Evolutionary conservation across 2,329 filamentous ascomycete species (phyloP).

Genomic region (Sclerotinia borealis): DNA sequence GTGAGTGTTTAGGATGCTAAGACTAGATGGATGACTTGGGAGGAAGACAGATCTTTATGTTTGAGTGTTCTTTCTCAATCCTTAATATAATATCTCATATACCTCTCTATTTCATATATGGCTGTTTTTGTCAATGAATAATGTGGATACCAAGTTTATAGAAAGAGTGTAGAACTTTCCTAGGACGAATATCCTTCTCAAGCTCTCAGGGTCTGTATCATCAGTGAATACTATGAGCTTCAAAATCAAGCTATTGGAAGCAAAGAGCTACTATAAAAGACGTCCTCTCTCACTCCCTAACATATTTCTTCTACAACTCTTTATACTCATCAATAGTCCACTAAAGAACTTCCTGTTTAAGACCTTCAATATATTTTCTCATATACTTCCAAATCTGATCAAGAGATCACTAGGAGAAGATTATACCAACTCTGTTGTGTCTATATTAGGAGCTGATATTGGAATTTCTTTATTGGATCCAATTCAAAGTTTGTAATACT

Average conservation of each 20-base stretch:
- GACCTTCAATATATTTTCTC: neutral
- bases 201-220: no score
- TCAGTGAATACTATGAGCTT: neutral
- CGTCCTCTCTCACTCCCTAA: fast-evolving
- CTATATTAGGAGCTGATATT: no score
- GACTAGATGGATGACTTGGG: no score
- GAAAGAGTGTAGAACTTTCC: neutral
- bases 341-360: neutral
- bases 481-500: neutral
- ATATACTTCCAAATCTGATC: neutral
- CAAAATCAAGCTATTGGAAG: no score
- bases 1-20: no score
- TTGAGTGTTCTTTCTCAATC: no score
- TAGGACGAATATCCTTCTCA: neutral
- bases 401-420: neutral
- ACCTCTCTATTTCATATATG: no score
- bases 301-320: neutral
- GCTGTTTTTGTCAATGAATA: neutral
- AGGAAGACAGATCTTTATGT: no score
- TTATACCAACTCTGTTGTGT: neutral
- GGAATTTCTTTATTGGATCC: no score
- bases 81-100: no score
- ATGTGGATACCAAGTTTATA: neutral
- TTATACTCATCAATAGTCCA: neutral
- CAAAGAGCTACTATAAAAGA: neutral